A percentile compares a stretch with the other conserved stretches of the same genome.
phyloP scores from a whole-genome alignment of 345 rosid species.

The Eucalyptus globulus region DNA sequence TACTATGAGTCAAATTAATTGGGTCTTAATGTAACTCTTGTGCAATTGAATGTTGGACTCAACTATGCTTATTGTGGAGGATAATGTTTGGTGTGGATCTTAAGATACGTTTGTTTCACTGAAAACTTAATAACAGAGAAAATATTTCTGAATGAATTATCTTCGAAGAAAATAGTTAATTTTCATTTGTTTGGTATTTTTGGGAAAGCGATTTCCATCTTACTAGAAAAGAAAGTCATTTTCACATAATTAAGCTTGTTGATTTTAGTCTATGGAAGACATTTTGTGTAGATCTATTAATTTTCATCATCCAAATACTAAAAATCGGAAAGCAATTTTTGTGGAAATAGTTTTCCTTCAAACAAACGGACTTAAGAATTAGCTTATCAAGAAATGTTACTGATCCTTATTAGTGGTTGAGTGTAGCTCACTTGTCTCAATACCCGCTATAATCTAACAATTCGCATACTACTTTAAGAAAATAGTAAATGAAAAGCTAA shows the following conservation, averaged over 20 bases:
- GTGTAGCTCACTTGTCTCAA: neutral
- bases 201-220: neutral
- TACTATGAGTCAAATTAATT: neutral
- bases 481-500: neutral
- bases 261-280: neutral
- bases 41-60: neutral
- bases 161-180: neutral
- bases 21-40: neutral
- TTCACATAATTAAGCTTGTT: neutral
- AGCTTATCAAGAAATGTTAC: neutral
- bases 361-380: neutral
- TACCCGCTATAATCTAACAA: neutral
- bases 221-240: neutral
- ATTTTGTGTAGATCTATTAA: neutral
- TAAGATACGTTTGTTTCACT: neutral
- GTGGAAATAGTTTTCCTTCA: fast-evolving
- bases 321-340: neutral
- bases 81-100: neutral
- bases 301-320: neutral
- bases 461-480: neutral
- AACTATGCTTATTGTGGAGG: neutral
- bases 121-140: neutral
- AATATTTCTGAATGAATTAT: neutral
- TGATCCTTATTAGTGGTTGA: neutral
- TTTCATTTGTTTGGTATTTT: neutral